Conservation (phyloP, 345 rosid species). For the Salix dunnii region DNA sequence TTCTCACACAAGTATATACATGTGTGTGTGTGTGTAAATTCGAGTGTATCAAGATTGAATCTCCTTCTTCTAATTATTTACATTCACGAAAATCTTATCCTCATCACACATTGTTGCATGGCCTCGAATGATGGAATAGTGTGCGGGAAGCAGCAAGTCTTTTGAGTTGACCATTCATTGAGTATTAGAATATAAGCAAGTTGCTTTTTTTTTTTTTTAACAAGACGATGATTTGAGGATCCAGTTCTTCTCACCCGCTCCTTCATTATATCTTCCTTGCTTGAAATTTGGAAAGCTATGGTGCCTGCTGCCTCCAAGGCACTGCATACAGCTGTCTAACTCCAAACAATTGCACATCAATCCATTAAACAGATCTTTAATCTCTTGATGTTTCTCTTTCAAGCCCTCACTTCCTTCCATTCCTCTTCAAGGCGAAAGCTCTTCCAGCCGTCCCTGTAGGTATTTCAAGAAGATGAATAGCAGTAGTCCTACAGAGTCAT, state of each 20-base stretch:
- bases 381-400: too few relatives aligned
- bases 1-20: too few relatives aligned
- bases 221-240: background rate
- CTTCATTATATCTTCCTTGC: background rate
- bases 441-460: background rate
- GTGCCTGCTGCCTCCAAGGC: background rate
- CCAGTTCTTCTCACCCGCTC: background rate
- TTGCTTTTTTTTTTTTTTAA: background rate
- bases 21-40: too few relatives aligned
- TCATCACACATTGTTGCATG: too few relatives aligned
- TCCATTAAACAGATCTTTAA: too few relatives aligned
- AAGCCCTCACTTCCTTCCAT: too few relatives aligned
- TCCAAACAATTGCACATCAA: background rate
- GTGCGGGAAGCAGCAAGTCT: too few relatives aligned
- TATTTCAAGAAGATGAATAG: background rate
- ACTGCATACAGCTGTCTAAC: background rate
- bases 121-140: too few relatives aligned
- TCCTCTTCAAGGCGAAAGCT: background rate
- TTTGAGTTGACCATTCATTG: too few relatives aligned
- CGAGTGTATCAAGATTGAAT: too few relatives aligned
- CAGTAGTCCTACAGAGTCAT: background rate
- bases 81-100: too few relatives aligned
- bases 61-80: too few relatives aligned
- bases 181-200: background rate
- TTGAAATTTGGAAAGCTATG: background rate